Evolutionary conservation across 768 basidiomycete genomes (phyloP), one percentile per base, ranked within the genome.

Genomic region (Russula brevipes): DNA sequence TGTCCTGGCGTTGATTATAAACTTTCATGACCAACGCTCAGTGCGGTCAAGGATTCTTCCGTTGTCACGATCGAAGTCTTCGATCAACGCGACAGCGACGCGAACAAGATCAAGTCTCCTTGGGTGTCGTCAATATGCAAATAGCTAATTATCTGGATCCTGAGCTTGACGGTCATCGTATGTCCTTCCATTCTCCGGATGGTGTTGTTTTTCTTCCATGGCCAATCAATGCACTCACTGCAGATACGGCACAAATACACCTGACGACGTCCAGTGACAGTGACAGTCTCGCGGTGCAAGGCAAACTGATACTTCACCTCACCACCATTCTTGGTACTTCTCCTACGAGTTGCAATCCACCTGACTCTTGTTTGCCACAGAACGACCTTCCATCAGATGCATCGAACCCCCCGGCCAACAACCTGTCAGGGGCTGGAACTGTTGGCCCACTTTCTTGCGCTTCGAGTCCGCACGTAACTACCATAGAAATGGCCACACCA

Each of bases 1-100:
- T 39, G 42, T 33, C 42, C 31, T 55, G 53, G 11, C 54, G 61
- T 64, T 59, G 63, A 33, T 44, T 59, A 66, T 39, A 61, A 30
- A 16, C 41, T 42, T 11, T 8, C 16, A 35, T 46, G 2, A 17
- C 16, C 44, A 39, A 62, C 51, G 61, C 58, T 33, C 69, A 98
- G 95, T 69, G 91, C 84, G 56, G 96, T 97, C 72, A 96, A 94
- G 74, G 97, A 99, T 69, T 93, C 91, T n/a, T 98, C 95, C n/a
- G 91, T 98, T 52, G 85, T 99, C 63, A 93, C 94, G 5, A 94
- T 98, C 1, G 97, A 99, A 76, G 96, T 98, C 70, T 98, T 98
- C 69, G 97, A 99, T 77, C 96, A 98, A 76, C 87, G 94, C 75
- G 98, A 99, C 77, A 98, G 81, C 83, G n/a, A n/a, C n/a, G n/a